Conservation (phyloP, 352 stramenopile genomes). For the Phytophthora hibernalis region DNA sequence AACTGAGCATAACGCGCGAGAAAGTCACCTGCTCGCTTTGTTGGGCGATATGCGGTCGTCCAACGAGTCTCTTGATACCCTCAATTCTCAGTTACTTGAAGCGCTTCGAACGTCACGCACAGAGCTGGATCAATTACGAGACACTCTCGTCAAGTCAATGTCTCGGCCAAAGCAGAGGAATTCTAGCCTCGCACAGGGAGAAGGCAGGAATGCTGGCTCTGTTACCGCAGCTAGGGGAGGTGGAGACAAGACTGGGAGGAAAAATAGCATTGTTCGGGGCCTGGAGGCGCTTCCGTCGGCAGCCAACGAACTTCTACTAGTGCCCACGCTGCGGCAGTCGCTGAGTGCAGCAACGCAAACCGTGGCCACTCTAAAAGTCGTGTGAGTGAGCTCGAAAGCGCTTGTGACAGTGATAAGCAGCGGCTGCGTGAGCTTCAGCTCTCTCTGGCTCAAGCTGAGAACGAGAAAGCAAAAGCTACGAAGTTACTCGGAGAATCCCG, state of each 20-base stretch:
- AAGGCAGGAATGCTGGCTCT: conserved; percentile 5
- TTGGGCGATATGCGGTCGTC: conserved; percentile 57
- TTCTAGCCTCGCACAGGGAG: conserved; percentile 15
- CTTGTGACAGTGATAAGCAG: conserved; percentile 39
- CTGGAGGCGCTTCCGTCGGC: conserved; percentile 17
- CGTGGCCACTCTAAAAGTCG: conserved; percentile 52
- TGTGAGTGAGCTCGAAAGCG: conserved; percentile 40
- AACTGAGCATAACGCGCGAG: conserved; percentile 49
- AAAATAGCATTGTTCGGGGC: conserved; percentile 7
- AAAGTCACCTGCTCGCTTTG: conserved; percentile 54
- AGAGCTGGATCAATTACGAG: conserved; percentile 63
- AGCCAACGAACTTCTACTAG: conserved; percentile 31
- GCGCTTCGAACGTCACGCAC: conserved; percentile 44
- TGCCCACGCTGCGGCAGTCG: conserved; percentile 59
- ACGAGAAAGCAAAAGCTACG: conserved; percentile 51
- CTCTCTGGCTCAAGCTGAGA: conserved; percentile 30
- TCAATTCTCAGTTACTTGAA: conserved; percentile 64
- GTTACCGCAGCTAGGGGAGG: neutral
- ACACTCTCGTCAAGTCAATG: conserved; percentile 49
- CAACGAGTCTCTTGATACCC: conserved; percentile 54
- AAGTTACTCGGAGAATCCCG: conserved; percentile 62
- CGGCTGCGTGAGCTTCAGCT: conserved; percentile 44
- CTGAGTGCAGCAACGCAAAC: conserved; percentile 45
- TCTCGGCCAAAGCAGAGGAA: conserved; percentile 20
- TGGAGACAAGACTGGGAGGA: conserved; percentile 28